These are phyloP conservation scores for Dioscorea cayenensis DNA, from an alignment of 116 monocot genomes.

Conservation along the genomic window DNA sequence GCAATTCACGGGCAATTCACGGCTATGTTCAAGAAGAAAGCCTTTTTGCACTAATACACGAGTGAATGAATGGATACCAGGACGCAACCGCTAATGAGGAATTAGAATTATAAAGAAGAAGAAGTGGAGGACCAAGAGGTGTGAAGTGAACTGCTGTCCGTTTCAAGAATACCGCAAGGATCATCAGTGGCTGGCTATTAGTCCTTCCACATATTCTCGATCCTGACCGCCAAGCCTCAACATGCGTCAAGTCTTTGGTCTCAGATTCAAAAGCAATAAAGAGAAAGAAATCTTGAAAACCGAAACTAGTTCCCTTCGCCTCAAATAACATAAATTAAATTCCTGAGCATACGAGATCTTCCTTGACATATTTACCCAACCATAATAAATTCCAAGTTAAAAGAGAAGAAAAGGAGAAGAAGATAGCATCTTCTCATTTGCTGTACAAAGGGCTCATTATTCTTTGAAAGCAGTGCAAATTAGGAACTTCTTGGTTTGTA, in stretches of 20 bases:
- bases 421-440: too few species aligned
- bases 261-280: slow-evolving; percentile 32
- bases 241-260: slow-evolving; percentile 47
- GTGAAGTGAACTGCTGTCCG: slow-evolving; percentile 46
- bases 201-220: slow-evolving; percentile 61
- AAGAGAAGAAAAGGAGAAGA: slow-evolving; percentile 6
- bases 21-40: slow-evolving; percentile 13
- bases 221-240: slow-evolving; percentile 70
- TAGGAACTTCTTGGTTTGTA: too few species aligned
- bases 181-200: slow-evolving; percentile 68
- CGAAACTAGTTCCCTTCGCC: not conserved
- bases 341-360: too few species aligned
- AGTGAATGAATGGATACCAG: too few species aligned
- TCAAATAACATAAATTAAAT: too few species aligned
- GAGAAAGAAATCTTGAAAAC: not conserved
- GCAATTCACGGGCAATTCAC: slow-evolving; percentile 15
- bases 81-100: too few species aligned
- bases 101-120: too few species aligned
- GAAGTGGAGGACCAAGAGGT: too few species aligned
- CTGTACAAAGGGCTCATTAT: too few species aligned
- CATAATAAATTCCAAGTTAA: too few species aligned
- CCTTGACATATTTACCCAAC: too few species aligned
- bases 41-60: slow-evolving; percentile 13
- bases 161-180: slow-evolving; percentile 61
- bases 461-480: too few species aligned